Evolutionary conservation across 2,329 filamentous ascomycete genomes (phyloP).

Genomic region (Atkinsonella texensis): DNA sequence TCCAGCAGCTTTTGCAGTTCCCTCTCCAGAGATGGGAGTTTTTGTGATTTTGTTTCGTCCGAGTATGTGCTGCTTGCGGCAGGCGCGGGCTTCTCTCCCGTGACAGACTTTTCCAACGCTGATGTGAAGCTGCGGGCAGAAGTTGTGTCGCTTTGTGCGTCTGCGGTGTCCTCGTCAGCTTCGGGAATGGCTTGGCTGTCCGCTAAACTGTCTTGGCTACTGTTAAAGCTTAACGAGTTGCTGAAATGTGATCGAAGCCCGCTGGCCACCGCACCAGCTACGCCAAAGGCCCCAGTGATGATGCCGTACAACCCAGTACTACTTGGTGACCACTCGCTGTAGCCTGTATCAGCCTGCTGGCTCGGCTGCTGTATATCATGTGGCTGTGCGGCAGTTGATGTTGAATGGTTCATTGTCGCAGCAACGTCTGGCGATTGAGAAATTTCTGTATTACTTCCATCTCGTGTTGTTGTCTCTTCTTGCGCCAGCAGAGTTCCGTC

Average conservation of each 20-base stretch:
- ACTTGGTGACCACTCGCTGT: slow-evolving; percentile 22
- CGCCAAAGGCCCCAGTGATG: slow-evolving; percentile 39
- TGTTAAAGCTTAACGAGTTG: slow-evolving; percentile 14
- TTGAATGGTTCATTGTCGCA: not conserved
- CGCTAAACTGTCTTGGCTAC: slow-evolving; percentile 16
- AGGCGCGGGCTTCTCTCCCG: slow-evolving; percentile 14
- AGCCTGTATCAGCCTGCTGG: slow-evolving; percentile 9
- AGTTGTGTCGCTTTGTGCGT: slow-evolving; percentile 28
- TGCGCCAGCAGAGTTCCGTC: not conserved
- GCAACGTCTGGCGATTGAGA: not conserved
- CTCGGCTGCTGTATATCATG: not conserved
- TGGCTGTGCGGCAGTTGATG: not conserved
- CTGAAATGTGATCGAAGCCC: slow-evolving; percentile 20
- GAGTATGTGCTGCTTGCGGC: slow-evolving; percentile 19
- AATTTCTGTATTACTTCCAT: not conserved
- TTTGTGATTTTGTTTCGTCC: slow-evolving; percentile 25
- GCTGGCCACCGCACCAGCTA: slow-evolving; percentile 33
- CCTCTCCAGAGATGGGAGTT: slow-evolving; percentile 34
- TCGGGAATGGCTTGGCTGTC: slow-evolving; percentile 12
- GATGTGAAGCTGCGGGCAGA: slow-evolving; percentile 38
- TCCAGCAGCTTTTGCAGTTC: slow-evolving; percentile 53
- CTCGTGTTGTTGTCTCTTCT: not conserved
- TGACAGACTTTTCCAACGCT: slow-evolving; percentile 26
- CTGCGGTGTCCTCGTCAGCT: slow-evolving; percentile 18
- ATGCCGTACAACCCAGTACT: slow-evolving; percentile 43